These are phyloP conservation scores for Sporothrix protearum DNA, from an alignment of 2,329 filamentous ascomycete genomes.

Conservation along the genomic window DNA sequence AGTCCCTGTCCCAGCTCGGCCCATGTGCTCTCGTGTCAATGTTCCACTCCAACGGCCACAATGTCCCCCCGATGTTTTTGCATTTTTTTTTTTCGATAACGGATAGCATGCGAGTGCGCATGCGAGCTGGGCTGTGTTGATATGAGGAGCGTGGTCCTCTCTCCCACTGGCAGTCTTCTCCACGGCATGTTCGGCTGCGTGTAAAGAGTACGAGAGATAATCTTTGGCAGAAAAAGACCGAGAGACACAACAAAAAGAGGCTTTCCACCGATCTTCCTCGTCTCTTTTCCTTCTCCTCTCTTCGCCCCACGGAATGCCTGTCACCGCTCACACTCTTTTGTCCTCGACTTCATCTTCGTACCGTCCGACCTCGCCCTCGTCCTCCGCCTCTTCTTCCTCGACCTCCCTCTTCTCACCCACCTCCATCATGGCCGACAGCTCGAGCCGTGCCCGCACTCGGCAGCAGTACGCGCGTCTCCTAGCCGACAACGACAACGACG, in stretches of 20 bases:
- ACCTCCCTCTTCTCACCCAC: not conserved
- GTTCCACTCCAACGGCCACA: not conserved
- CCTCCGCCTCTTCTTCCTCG: not conserved
- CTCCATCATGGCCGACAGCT: not conserved
- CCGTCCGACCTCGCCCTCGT: not conserved
- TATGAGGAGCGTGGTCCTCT: not conserved
- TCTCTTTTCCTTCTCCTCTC: not conserved
- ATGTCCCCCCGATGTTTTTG: not conserved
- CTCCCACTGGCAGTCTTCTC: not conserved
- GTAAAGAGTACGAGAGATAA: not conserved
- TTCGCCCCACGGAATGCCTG: not conserved
- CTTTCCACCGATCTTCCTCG: not conserved
- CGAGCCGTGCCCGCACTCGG: not conserved
- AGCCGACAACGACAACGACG: constrained; percentile 3
- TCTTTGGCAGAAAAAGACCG: not conserved
- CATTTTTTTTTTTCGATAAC: not conserved
- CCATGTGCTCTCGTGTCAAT: not conserved
- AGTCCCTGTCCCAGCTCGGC: not conserved
- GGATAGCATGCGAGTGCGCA: not conserved
- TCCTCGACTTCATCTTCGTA: not conserved
- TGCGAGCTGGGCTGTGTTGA: not conserved
- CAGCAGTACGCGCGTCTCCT: constrained; percentile 13
- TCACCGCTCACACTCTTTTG: not conserved
- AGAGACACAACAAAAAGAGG: not conserved
- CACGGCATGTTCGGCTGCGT: not conserved